Conservation (phyloP, 768 basidiomycete genomes). For the Tylopilus felleus region DNA sequence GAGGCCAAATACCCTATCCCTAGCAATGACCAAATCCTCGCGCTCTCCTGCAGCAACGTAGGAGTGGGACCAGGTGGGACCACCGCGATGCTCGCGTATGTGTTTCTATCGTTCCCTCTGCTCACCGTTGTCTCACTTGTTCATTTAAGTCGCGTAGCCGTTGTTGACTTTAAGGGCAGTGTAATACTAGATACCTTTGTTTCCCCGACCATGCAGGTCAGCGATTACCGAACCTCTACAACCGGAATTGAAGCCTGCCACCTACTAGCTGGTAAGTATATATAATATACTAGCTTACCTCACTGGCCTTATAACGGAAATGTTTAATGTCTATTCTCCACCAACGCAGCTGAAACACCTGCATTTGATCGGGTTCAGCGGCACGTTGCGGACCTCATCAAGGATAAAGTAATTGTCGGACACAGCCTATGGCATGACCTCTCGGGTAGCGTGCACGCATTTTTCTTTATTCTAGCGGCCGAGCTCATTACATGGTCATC, state of each 20-base stretch:
- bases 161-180: slow-evolving; percentile 58
- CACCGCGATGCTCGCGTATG: slow-evolving; percentile 80
- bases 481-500: slow-evolving; percentile 15
- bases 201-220: slow-evolving; percentile 60
- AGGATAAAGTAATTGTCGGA: slow-evolving; percentile 70
- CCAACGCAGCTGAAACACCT: slow-evolving; percentile 36
- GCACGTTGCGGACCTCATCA: slow-evolving; percentile 59
- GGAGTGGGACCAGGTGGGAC: slow-evolving; percentile 80
- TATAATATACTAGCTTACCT: not conserved
- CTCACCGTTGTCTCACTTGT: slow-evolving; percentile 7
- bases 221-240: slow-evolving; percentile 67
- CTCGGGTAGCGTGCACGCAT: slow-evolving; percentile 47
- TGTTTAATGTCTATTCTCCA: slow-evolving; percentile 1
- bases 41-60: slow-evolving; percentile 65
- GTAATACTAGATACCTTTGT: slow-evolving; percentile 64
- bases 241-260: slow-evolving; percentile 52
- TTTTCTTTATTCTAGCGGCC: not conserved
- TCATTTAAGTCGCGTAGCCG: slow-evolving; percentile 43
- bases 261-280: slow-evolving; percentile 37
- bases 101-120: slow-evolving; percentile 15
- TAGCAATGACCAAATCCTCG: slow-evolving; percentile 47
- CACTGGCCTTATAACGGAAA: not conserved
- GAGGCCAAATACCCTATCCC: slow-evolving; percentile 33
- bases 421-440: slow-evolving; percentile 81
- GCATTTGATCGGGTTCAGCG: slow-evolving; percentile 65